Base-by-base conservation (phyloP, 345 rosid species). In the Nasturtium officinale region DNA sequence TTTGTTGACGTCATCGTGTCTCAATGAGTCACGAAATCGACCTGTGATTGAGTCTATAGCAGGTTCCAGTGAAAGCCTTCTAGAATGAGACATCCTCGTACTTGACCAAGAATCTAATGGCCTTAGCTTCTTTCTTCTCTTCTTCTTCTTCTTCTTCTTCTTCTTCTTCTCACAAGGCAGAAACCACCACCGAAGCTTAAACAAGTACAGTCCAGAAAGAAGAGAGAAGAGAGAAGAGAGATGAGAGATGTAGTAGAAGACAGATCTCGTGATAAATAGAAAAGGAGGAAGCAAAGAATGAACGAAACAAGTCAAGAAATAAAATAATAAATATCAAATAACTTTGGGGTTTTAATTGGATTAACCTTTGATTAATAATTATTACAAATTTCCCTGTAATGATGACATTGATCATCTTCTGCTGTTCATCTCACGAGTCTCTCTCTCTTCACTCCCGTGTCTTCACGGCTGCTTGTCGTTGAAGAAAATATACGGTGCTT, bases 241-340 rank as follows among this genome's bases (percentile, higher is more conserved):
- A 37, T 7, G 60, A 51, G n/a, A n/a, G n/a, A n/a, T n/a, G n/a
- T n/a, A n/a, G n/a, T n/a, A 59, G 28, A 72, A 61, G 86, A 84
- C 86, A 86, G 88, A 85, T 87, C 96, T 90, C 89, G 92, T 86
- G 89, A 86, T 79, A 63, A 82, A 81, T 82, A 83, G 82, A 82
- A 79, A 78, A 58, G 87, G 82, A 83, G 73, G 85, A 88, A 82
- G 80, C 83, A 86, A 83, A 82, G 76, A 77, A 77, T 70, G 82
- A 85, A 79, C 73, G 74, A 47, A 82, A 73, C 50, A 46, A 30
- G 18, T n/a, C 1, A 5, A 21, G 42, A 67, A 51, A 70, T 33
- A 33, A 33, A 33, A 33, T 29, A 3, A 17, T n/a, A 23, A 16
- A 30, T 12, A n/a, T 78, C 46, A 69, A 58, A 33, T 33, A 25